phyloP scores from a whole-genome alignment of 2,329 filamentous ascomycete genomes.

The Talaromyces sp. region DNA sequence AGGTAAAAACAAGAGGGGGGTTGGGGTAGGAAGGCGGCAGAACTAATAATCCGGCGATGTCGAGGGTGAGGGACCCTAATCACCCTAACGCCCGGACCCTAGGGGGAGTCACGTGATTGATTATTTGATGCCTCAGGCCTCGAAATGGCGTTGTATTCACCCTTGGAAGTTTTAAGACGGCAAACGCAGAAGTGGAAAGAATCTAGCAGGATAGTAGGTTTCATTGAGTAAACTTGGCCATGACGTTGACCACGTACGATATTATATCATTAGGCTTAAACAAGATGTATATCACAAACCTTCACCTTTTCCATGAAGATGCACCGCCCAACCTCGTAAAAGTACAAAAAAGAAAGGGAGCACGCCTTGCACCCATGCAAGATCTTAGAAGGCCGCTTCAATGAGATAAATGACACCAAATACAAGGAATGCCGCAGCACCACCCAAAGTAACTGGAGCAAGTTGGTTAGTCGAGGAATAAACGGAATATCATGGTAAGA shows the following conservation, averaged over 20 bases:
- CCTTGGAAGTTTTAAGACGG: neutral
- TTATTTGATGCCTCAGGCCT: too few species aligned
- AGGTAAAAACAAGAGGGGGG: neutral
- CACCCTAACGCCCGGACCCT: neutral
- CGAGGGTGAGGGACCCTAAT: neutral
- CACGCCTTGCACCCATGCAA: slow-evolving; percentile 15
- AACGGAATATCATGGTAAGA: neutral
- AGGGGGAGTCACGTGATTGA: neutral
- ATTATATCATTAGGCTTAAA: slow-evolving; percentile 2
- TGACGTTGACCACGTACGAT: slow-evolving; percentile 5
- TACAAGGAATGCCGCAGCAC: slow-evolving; percentile 83
- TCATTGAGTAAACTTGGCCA: neutral
- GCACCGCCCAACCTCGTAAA: slow-evolving; percentile 2
- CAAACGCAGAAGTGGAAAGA: neutral
- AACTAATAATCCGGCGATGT: neutral
- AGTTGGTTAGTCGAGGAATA: slow-evolving; percentile 27
- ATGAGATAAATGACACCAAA: slow-evolving; percentile 92
- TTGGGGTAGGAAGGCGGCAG: neutral
- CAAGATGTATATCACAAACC: slow-evolving; percentile 1
- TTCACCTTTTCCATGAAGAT: slow-evolving; percentile 4
- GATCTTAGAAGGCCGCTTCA: slow-evolving; percentile 66
- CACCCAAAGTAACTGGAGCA: slow-evolving; percentile 79
- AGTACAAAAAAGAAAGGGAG: neutral
- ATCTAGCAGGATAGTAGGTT: neutral
- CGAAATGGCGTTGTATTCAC: too few species aligned